Conservation (phyloP, 345 rosid genomes). For the Eucalyptus viminalis region DNA sequence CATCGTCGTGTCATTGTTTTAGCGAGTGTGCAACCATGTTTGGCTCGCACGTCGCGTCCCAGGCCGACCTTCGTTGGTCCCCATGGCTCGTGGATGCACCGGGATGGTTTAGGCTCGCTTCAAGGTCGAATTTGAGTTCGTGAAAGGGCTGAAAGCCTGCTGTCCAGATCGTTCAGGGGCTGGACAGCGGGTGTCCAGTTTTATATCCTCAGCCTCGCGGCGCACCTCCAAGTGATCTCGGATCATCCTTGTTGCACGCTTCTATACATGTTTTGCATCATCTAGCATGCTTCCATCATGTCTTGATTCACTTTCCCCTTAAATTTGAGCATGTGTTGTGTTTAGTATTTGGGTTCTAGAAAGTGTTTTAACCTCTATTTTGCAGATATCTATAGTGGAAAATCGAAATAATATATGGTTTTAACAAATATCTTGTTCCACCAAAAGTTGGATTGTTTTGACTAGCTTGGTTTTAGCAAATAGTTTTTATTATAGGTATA, state of each 20-base stretch:
- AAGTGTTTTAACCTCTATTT: not conserved
- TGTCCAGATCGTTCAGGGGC: not conserved
- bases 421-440: rapidly evolving
- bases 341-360: not conserved
- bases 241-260: not conserved
- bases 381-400: not conserved
- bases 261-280: not conserved
- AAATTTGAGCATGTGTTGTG: not conserved
- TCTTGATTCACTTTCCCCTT: not conserved
- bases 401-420: not conserved
- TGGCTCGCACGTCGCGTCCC: not conserved
- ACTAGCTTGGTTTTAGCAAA: not conserved
- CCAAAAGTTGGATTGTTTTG: not conserved
- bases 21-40: not conserved
- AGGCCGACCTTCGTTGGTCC: not conserved
- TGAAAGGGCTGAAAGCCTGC: not conserved
- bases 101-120: not conserved
- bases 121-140: not conserved
- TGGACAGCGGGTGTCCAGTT: not conserved
- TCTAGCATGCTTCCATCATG: not conserved
- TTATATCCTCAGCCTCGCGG: not conserved
- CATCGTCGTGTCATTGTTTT: not conserved
- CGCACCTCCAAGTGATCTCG: not conserved
- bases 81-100: not conserved
- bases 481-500: not conserved